Evolutionary conservation across 2,329 filamentous ascomycete species (phyloP), one percentile per base, ranked within the genome.

Genomic region (Pyrenophora teres): DNA sequence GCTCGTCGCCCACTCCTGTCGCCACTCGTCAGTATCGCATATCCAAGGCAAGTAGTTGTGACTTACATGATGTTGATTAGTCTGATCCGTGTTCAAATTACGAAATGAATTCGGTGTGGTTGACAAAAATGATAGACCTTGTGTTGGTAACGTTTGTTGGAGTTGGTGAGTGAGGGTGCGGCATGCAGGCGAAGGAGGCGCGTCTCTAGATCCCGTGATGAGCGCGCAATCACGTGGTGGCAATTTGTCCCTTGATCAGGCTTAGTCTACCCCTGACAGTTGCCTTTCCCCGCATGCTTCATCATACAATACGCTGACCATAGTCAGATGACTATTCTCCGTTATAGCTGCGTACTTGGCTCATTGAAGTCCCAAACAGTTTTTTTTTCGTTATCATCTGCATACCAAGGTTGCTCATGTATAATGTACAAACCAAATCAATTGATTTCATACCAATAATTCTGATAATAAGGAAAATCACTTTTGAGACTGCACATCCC

Each of bases 201-300:
- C 64, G 61, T 63, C 33, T 35, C 6, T 45, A 43, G 16, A 16
- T 30, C 3, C 30, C 15, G 27, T 30, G 46, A 31, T 27, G 33
- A 12, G 45, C 65, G 56, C 68, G 67, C 12, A 33, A 10, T 68
- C 68, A 70, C 68, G 64, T 69, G 68, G 65, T 71, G 65, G 67
- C 64, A 59, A 68, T 60, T 56, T 54, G 19, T 41, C 38, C 37
- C 43, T 46, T 47, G 19, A 39, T 54, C 40, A 6, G 33, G 58
- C 30, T 30, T 45, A 57, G 56, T 30, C 19, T 40, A 35, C 46
- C 46, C 50, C 50, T 50, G 45, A 50, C 46, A 33, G n/a, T 10
- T 13, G 8, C 13, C 31, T 33, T 9, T 47, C 15, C 15, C 15
- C 15, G 15, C 30, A 6, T 5, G 19, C 5, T 5, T 21, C 19